Evolutionary conservation across 768 basidiomycete species (phyloP), one percentile per base, ranked within the genome.

Genomic region (Pleurotus djamor): DNA sequence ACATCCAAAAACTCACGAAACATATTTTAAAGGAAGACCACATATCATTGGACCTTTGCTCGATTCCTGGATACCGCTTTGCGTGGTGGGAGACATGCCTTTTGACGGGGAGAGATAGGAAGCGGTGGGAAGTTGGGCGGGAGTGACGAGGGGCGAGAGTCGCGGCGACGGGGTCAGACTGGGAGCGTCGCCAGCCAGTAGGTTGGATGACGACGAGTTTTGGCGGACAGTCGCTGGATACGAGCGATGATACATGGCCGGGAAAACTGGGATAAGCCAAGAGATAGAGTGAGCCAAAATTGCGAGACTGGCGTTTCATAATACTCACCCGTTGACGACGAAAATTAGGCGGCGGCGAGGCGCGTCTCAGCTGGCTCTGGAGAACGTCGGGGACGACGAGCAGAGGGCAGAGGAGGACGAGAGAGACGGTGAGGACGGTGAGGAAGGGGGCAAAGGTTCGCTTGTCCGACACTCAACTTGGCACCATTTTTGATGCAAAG

Each of bases 11-110:
- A 79, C 89, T 76, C 69, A 90, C 88, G 89, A 90, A 10, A 91
- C 80, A 61, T 90, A 91, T 88, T 91, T 91, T 65, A 91, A 75
- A 12, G 88, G 89, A 66, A 91, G 65, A 8, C 90, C 90, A 60
- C 78, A 90, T 61, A 91, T 74, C 10, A 80, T 84, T 0, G 89
- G 87, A 8, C 67, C 63, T 50, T 64, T 55, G 12, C 37, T 41
- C 13, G 54, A 56, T 32, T 56, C 54, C 17, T 43, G 54, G 38
- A 56, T 17, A 14, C 16, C 49, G 10, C 17, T 32, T 43, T 37
- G 54, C 8, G 38, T 43, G 10, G 41, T 28, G 17, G 54, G 36
- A n/a, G 54, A 10, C 21, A 56, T 16, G 54, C 38, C 54, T 56
- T 56, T 56, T 37, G 47, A 32, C 35, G 49, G 47, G n/a, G 58